These are phyloP conservation scores for Austroboletus niveus DNA, from an alignment of 1,284 basidiomycete species.

Conservation along the genomic window DNA sequence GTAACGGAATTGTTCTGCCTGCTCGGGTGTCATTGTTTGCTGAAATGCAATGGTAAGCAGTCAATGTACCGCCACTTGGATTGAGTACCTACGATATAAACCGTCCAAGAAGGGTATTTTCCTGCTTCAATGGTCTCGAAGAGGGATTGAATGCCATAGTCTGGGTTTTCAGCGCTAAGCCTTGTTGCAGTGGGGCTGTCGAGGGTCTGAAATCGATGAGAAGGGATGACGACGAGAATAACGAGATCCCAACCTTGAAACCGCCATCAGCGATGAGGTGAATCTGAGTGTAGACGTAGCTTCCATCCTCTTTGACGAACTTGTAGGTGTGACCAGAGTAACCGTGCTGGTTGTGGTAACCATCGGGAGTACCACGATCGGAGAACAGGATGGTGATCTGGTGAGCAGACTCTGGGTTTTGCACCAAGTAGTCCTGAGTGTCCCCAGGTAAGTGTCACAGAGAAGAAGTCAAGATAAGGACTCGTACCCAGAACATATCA, in stretches of 20 bases:
- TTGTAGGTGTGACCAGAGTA: constrained; percentile 95
- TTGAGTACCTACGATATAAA: constrained; percentile 56
- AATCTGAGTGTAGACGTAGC: constrained; percentile 82
- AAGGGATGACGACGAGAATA: not conserved
- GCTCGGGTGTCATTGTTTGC: constrained; percentile 88
- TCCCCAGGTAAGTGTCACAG: not conserved
- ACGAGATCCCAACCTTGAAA: constrained; percentile 53
- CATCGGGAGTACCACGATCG: constrained; percentile 89
- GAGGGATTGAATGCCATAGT: constrained; percentile 75
- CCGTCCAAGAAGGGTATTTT: constrained; percentile 78
- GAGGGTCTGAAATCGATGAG: constrained; percentile 48
- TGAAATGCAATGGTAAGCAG: constrained; percentile 28
- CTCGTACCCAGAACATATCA: constrained; percentile 76
- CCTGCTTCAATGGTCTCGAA: constrained; percentile 80
- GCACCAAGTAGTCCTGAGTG: constrained; percentile 81
- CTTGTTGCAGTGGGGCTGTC: constrained; percentile 52
- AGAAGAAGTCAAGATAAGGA: not conserved
- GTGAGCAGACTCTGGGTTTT: constrained; percentile 90
- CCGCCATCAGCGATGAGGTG: constrained; percentile 77
- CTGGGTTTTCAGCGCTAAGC: constrained; percentile 75
- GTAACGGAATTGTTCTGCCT: constrained; percentile 90
- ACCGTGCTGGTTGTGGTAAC: constrained; percentile 82
- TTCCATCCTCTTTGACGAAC: constrained; percentile 78
- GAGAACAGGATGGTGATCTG: constrained; percentile 89
- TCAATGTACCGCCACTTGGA: not conserved